phyloP scores from a whole-genome alignment of 2,329 filamentous ascomycete species.

The Colletotrichum nymphaeae region DNA sequence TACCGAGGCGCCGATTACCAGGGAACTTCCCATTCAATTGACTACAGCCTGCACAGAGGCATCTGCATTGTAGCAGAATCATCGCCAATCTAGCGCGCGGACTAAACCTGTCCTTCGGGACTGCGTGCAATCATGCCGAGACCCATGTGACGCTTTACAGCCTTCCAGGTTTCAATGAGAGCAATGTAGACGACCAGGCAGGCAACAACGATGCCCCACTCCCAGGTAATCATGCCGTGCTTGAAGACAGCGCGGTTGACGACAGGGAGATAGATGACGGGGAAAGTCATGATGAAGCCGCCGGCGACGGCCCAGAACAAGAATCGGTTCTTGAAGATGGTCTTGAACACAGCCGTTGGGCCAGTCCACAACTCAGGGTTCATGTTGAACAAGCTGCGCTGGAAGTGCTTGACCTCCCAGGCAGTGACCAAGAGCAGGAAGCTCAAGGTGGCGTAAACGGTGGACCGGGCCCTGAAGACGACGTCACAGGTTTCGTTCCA shows the following conservation, averaged over 20 bases:
- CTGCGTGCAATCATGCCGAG: constrained; percentile 43
- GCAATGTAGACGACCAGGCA: constrained; percentile 69
- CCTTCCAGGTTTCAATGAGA: constrained; percentile 78
- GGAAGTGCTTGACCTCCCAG: constrained; percentile 80
- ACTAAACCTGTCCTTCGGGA: constrained; percentile 11
- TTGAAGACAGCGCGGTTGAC: constrained; percentile 77
- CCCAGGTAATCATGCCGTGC: constrained; percentile 75
- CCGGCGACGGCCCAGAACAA: constrained; percentile 72
- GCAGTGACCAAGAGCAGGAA: constrained; percentile 76
- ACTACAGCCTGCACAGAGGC: background rate
- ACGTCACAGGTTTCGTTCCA: constrained; percentile 62
- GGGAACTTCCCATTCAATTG: background rate
- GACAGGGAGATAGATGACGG: constrained; percentile 74
- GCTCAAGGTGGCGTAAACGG: constrained; percentile 76
- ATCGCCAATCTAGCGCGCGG: background rate
- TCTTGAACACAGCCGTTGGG: constrained; percentile 63
- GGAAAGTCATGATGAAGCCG: constrained; percentile 70
- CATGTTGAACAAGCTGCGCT: constrained; percentile 77
- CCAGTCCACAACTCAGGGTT: constrained; percentile 62
- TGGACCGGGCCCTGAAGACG: constrained; percentile 74
- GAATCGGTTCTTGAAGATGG: constrained; percentile 77
- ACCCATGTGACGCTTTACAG: constrained; percentile 65
- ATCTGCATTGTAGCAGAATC: background rate
- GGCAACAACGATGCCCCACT: constrained; percentile 76
- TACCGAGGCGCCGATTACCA: constrained; percentile 9